Percentiles rank a stretch among this genome's conserved stretches.
Evolutionary conservation across 768 basidiomycete species (phyloP).

Genomic region (Serpula lacrymans): DNA sequence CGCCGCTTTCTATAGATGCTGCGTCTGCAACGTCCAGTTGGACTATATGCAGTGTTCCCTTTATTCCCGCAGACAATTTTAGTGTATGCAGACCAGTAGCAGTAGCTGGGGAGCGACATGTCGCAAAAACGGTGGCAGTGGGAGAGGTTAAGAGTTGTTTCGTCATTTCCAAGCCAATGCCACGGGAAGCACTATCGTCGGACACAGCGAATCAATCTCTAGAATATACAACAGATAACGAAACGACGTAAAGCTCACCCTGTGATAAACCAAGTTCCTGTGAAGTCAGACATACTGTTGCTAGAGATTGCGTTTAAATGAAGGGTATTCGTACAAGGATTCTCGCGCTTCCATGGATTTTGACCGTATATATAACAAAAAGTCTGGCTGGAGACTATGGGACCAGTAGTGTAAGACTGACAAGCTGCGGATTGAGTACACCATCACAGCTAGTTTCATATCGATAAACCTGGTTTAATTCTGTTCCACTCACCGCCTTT

Average conservation of each 20-base stretch:
- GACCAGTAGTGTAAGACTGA: too few relatives aligned
- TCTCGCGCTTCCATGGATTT: too few relatives aligned
- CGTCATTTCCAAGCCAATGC: conserved; percentile 11
- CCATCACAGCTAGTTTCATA: too few relatives aligned
- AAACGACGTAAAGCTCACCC: not conserved
- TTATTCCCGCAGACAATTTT: conserved; percentile 11
- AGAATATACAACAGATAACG: not conserved
- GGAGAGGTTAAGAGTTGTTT: conserved; percentile 10
- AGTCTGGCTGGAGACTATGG: too few relatives aligned
- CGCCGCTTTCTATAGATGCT: conserved; percentile 21
- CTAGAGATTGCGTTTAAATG: too few relatives aligned
- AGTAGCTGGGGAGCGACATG: conserved; percentile 18
- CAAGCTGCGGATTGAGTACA: too few relatives aligned
- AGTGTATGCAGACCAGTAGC: conserved; percentile 13
- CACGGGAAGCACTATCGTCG: conserved; percentile 8
- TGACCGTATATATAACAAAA: too few relatives aligned
- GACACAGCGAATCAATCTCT: not conserved
- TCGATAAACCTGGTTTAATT: too few relatives aligned
- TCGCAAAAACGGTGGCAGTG: conserved; percentile 19
- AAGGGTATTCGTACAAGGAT: too few relatives aligned
- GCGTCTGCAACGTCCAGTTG: conserved; percentile 26
- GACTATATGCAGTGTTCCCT: conserved; percentile 30
- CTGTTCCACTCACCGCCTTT: too few relatives aligned
- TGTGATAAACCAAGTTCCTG: conserved; percentile 1
- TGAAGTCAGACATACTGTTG: too few relatives aligned